Base-by-base conservation (phyloP, 1,284 basidiomycete genomes). In the Heterobasidion annosum region DNA sequence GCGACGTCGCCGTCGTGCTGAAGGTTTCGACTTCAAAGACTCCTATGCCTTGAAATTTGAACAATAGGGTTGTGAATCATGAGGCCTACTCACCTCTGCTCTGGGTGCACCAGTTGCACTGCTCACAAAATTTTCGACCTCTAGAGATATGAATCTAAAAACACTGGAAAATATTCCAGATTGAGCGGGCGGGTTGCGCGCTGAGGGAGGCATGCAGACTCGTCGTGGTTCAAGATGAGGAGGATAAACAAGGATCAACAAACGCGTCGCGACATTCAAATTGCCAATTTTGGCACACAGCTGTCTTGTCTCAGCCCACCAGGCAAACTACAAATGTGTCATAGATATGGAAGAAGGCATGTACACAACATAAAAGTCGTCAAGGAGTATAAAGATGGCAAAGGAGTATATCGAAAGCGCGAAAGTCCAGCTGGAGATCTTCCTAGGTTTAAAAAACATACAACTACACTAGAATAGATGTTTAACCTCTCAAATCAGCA, bases 121-220 rank as follows among this genome's bases (percentile, higher is more conserved):
- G 42, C 76, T 68, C 16, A 88, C 74, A 65, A 89, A 89, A 13
- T 82, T 82, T 50, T 81, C 81, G 34, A 89, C 62, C 65, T 89
- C 86, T 48, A 79, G 72, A n/a, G 85, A 79, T 3, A 89, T 78
- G 63, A 82, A 86, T 63, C 68, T 76, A 61, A 88, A 74, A 7
- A 88, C 82, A 58, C 79, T 79, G 5, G 83, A 79, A 44, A 89
- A 62, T 10, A 88, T 62, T 53, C 84, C 78, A 13, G 65, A 60
- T 45, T 51, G 43, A 32, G 42, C 25, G 47, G 55, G 55, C 32
- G 54, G 55, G 35, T 45, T 32, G 49, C 44, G 34, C 34, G 25
- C 10, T 50, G 53, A 15, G 25, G 53, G 25, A 32, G 53, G 48
- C 47, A 50, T 45, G 32, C 19, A 19, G 34, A 15, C 19, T 33